Conservation (phyloP, 148 eudicot genomes). For the Rhododendron ferrugineum region DNA sequence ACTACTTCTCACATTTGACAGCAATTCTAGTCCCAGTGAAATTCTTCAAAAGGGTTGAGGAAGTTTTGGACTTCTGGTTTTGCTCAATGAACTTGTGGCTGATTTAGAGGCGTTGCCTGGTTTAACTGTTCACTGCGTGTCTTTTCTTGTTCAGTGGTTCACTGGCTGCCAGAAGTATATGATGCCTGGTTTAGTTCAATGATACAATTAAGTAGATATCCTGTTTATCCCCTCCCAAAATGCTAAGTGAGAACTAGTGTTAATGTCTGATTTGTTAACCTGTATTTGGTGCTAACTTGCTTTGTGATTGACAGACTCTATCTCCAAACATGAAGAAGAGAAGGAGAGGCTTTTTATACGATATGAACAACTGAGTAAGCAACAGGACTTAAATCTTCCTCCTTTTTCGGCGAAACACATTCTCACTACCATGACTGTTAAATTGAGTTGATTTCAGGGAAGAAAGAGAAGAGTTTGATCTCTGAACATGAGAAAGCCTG, state of each 20-base stretch:
- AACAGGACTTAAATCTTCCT: slow-evolving; percentile 1
- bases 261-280: not conserved
- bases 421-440: not conserved
- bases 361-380: slow-evolving; percentile 83
- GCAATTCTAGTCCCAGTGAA: not conserved
- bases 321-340: slow-evolving; percentile 81
- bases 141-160: not conserved
- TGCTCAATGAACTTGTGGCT: not conserved
- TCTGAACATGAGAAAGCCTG: slow-evolving; percentile 22
- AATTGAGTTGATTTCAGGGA: slow-evolving; percentile 12
- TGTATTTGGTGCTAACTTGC: not conserved
- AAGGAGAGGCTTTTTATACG: slow-evolving; percentile 63
- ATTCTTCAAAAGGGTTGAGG: not conserved
- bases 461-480: slow-evolving; percentile 20
- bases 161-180: not conserved
- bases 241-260: not conserved
- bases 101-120: not conserved
- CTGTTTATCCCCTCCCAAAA: not conserved
- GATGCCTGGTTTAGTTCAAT: not conserved
- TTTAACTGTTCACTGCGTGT: not conserved
- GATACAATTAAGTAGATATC: not conserved
- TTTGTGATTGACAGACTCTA: slow-evolving; percentile 37
- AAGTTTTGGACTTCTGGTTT: not conserved
- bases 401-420: not conserved
- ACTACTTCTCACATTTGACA: not conserved